Conservation (phyloP, 352 stramenopile genomes). For the Globisporangium perplexum region DNA sequence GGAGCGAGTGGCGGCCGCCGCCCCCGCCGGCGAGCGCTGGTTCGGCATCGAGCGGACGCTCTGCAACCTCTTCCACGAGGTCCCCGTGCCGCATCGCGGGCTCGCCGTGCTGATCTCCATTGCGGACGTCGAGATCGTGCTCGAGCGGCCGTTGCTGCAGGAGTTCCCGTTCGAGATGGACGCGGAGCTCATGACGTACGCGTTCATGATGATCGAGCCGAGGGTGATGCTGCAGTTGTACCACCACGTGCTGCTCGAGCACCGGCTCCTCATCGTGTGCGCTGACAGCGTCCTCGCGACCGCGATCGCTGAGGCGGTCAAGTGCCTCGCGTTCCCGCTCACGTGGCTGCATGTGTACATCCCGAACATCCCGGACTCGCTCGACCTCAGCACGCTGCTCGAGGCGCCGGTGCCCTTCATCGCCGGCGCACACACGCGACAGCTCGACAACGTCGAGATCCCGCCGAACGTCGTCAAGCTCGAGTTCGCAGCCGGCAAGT, state of each 20-base stretch:
- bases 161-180: constrained; percentile 51
- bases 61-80: constrained; percentile 49
- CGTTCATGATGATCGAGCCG: constrained; percentile 38
- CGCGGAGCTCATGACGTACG: constrained; percentile 36
- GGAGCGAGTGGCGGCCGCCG: not conserved
- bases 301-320: constrained; percentile 39
- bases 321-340: constrained; percentile 36
- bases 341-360: constrained; percentile 53
- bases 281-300: constrained; percentile 36
- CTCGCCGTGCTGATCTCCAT: constrained; percentile 32
- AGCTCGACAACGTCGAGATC: constrained; percentile 26
- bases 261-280: constrained; percentile 38
- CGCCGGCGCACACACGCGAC: constrained; percentile 27
- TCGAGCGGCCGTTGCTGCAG: constrained; percentile 24
- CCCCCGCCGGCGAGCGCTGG: constrained; percentile 1
- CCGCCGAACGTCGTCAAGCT: constrained; percentile 37
- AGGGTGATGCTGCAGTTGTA: constrained; percentile 28
- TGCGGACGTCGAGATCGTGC: constrained; percentile 23
- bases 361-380: constrained; percentile 37
- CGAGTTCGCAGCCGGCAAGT: constrained; percentile 22
- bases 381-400: constrained; percentile 44
- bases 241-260: constrained; percentile 43
- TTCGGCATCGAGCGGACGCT: constrained; percentile 29
- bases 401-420: constrained; percentile 52
- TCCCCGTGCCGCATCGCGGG: constrained; percentile 29